These are phyloP conservation scores for Ceratonia siliqua DNA, from an alignment of 306 rosid genomes.

Conservation along the genomic window DNA sequence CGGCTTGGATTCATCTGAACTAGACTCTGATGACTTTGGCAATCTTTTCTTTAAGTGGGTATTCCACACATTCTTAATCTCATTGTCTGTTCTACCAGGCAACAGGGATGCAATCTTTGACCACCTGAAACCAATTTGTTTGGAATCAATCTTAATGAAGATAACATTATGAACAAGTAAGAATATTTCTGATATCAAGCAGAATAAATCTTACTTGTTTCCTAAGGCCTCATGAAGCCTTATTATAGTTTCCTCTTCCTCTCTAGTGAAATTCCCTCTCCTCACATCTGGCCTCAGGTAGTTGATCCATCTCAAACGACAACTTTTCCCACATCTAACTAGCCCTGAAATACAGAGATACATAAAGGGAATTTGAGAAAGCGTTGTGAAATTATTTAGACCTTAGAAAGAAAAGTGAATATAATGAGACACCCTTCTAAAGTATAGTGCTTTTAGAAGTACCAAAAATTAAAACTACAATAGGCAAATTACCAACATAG, in stretches of 20 bases:
- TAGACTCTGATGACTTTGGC: constrained; percentile 11
- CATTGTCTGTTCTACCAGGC: constrained; percentile 92
- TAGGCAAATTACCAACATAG: not conserved
- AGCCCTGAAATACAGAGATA: constrained; percentile 50
- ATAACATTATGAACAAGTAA: not conserved
- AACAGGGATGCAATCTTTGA: constrained; percentile 80
- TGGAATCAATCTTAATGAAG: not conserved
- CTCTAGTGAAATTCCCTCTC: constrained; percentile 73
- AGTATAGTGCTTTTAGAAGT: too few relatives aligned
- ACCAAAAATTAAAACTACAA: not conserved
- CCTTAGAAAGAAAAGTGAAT: too few relatives aligned
- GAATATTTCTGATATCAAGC: not conserved
- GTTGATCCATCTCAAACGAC: constrained; percentile 98
- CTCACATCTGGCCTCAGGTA: constrained; percentile 93
- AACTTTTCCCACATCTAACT: constrained; percentile 89
- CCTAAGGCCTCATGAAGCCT: constrained; percentile 65
- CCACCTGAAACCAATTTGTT: constrained; percentile 61
- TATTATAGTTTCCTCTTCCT: constrained; percentile 75
- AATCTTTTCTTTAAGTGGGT: constrained; percentile 82
- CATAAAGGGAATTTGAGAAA: too few relatives aligned
- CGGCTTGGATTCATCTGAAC: constrained; percentile 46
- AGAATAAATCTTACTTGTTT: constrained; percentile 59
- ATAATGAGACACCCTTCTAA: too few relatives aligned
- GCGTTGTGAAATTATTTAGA: too few relatives aligned
- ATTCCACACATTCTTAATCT: constrained; percentile 96